phyloP scores from a whole-genome alignment of 2,329 filamentous ascomycete genomes.

The Calonectria fujianensis region DNA sequence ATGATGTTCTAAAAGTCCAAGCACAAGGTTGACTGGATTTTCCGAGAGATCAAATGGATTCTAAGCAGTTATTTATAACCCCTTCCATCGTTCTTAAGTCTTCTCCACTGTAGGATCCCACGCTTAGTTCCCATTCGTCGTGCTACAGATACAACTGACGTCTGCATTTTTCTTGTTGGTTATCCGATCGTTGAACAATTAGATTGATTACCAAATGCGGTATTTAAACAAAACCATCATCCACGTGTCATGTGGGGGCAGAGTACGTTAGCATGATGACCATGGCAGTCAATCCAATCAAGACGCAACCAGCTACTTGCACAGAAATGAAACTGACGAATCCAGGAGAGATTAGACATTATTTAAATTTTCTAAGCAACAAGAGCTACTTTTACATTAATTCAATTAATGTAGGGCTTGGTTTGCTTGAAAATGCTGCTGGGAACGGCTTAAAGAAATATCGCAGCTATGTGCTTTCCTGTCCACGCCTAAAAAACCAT shows the following conservation, averaged over 20 bases:
- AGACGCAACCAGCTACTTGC: background rate
- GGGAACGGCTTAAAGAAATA: background rate
- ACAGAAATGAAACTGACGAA: background rate
- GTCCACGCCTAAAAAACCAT: background rate
- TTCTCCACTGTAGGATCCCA: no score
- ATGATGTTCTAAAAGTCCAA: background rate
- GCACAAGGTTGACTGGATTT: no score
- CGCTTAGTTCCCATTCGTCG: background rate
- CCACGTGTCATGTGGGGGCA: background rate
- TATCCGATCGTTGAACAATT: background rate
- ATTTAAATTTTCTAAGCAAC: no score
- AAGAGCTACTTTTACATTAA: background rate
- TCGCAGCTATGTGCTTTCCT: background rate
- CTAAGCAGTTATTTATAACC: background rate
- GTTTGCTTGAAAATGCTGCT: background rate
- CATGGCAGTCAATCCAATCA: background rate
- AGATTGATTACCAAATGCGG: conserved; percentile 16
- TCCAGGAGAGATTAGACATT: no score
- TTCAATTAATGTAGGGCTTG: background rate
- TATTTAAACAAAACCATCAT: background rate
- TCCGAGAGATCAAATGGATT: background rate
- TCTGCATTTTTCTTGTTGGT: background rate
- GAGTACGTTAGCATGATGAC: background rate
- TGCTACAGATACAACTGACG: background rate
- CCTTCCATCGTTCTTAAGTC: background rate